Evolutionary conservation across 805 yeast genomes (phyloP).

Genomic region (Cyberlindnera mississippiensis): DNA sequence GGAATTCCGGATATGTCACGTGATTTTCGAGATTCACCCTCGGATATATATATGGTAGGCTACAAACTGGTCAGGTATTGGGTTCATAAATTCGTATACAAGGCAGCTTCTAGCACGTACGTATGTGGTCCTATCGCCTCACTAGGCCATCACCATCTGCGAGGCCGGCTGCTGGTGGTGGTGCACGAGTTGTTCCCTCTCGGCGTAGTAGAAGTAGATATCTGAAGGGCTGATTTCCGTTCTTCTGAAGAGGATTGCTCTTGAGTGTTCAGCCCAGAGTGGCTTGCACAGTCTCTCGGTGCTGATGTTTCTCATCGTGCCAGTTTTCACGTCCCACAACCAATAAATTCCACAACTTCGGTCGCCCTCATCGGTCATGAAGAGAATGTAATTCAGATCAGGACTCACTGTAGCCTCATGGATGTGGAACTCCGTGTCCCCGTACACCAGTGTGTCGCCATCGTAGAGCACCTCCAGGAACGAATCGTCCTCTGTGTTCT

Average conservation of each 20-base stretch:
- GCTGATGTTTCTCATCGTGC: slow-evolving; percentile 23
- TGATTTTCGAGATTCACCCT: no score
- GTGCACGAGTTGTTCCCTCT: slow-evolving; percentile 10
- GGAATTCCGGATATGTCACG: no score
- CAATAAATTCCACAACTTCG: slow-evolving; percentile 41
- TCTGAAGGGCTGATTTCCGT: slow-evolving; percentile 10
- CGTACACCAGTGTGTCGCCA: slow-evolving; percentile 41
- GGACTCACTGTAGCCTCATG: slow-evolving; percentile 62
- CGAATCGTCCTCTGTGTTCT: slow-evolving; percentile 32
- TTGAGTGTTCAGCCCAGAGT: slow-evolving; percentile 46
- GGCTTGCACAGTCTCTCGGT: slow-evolving; percentile 42
- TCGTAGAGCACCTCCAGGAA: slow-evolving; percentile 46
- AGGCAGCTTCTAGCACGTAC: no score
- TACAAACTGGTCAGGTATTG: no score
- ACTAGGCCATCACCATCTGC: no score
- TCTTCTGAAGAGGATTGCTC: slow-evolving; percentile 5
- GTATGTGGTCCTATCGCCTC: no score
- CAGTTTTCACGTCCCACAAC: slow-evolving; percentile 32
- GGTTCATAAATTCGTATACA: no score
- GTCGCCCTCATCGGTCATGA: slow-evolving; percentile 58
- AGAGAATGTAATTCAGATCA: slow-evolving; percentile 51
- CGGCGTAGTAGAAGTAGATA: slow-evolving; percentile 8
- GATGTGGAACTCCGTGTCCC: slow-evolving; percentile 41
- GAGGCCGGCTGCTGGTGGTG: slow-evolving; percentile 2
- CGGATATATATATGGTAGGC: no score